Conservation (phyloP, 495 filamentous ascomycete genomes). For the Annulohypoxylon stygium region DNA sequence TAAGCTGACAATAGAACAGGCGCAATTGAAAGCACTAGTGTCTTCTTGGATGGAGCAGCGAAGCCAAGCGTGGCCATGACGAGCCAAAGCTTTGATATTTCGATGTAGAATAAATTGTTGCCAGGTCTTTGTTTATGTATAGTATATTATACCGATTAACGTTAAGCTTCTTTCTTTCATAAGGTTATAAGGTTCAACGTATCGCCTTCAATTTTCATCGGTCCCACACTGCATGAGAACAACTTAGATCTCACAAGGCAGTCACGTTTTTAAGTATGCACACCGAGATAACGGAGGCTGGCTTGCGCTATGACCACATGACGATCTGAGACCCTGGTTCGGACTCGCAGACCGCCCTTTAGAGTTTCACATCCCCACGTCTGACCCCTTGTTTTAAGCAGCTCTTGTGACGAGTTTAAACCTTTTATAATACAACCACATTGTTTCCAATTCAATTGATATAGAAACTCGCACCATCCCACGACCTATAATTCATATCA, state of each 20-base stretch:
- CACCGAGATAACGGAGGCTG: slow-evolving; percentile 23
- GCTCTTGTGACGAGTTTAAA: slow-evolving; percentile 32
- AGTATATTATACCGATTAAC: slow-evolving; percentile 3
- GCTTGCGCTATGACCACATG: slow-evolving; percentile 27
- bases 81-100: slow-evolving; percentile 1
- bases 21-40: slow-evolving; percentile 36
- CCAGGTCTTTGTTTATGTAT: not conserved
- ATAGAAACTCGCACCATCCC: not conserved
- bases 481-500: not conserved
- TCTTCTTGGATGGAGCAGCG: slow-evolving; percentile 29
- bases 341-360: slow-evolving; percentile 32
- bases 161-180: slow-evolving; percentile 11
- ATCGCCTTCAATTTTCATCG: not conserved
- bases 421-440: slow-evolving; percentile 2
- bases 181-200: not conserved
- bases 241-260: slow-evolving; percentile 17
- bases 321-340: slow-evolving; percentile 6
- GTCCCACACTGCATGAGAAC: slow-evolving; percentile 18
- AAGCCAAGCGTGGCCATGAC: slow-evolving; percentile 15
- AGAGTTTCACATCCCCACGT: slow-evolving; percentile 21
- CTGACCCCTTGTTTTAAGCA: slow-evolving; percentile 18
- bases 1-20: slow-evolving; percentile 37
- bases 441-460: not conserved
- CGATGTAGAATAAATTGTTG: not conserved
- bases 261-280: slow-evolving; percentile 41